phyloP scores from a whole-genome alignment of 495 filamentous ascomycete species.

The Penicillium pulvis region DNA sequence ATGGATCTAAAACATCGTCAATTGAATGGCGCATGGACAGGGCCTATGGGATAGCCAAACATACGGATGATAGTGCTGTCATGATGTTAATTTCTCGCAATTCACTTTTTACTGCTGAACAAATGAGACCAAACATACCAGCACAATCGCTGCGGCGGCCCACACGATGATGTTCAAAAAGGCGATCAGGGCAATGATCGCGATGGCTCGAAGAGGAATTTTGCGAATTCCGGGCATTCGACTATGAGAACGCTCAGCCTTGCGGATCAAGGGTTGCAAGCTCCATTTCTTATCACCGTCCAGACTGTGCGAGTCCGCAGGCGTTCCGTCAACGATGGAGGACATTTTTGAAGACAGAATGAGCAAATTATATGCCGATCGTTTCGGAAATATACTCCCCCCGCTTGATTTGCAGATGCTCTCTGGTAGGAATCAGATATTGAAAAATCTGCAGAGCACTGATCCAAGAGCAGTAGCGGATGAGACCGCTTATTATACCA shows the following conservation, averaged over 20 bases:
- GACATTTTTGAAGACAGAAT: conserved; percentile 5
- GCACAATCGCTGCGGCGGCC: conserved; percentile 68
- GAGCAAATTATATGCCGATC: background rate
- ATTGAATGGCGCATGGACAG: background rate
- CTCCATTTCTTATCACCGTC: conserved; percentile 34
- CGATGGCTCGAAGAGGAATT: conserved; percentile 66
- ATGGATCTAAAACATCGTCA: conserved; percentile 48
- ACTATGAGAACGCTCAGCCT: conserved; percentile 45
- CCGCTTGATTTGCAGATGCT: background rate
- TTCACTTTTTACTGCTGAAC: background rate
- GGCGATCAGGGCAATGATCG: conserved; percentile 66
- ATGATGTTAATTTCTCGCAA: conserved; percentile 13
- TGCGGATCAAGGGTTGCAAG: conserved; percentile 34
- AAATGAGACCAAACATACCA: conserved; percentile 42
- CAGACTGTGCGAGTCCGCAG: conserved; percentile 14
- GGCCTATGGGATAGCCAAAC: conserved; percentile 12
- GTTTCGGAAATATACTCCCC: background rate
- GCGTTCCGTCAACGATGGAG: background rate
- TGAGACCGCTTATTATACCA: background rate
- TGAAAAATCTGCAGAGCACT: background rate
- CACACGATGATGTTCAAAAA: conserved; percentile 71
- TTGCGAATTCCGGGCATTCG: conserved; percentile 52
- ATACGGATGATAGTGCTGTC: conserved; percentile 41
- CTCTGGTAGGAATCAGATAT: background rate
- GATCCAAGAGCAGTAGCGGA: background rate